phyloP scores from a whole-genome alignment of 2,329 filamentous ascomycete genomes.

The Aspergillus ochraceoroseus region DNA sequence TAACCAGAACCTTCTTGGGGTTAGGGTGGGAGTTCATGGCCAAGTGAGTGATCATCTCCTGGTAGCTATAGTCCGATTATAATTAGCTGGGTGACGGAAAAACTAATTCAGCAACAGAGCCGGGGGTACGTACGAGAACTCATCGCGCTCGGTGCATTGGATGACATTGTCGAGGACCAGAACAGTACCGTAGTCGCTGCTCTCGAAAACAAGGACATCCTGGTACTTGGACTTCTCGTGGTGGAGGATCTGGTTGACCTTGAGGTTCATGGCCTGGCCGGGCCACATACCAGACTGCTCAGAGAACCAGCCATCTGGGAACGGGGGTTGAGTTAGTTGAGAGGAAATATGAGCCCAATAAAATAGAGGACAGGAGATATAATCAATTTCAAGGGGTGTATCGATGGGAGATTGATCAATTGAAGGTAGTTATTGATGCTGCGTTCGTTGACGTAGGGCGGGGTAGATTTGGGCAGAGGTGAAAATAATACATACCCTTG shows the following conservation, averaged over 20 bases:
- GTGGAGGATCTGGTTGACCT: slow-evolving; percentile 95
- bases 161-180: slow-evolving; percentile 98
- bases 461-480: slow-evolving; percentile 18
- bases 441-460: slow-evolving; percentile 9
- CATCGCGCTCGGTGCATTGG: slow-evolving; percentile 96
- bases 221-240: slow-evolving; percentile 99
- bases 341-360: not conserved
- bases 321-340: slow-evolving; percentile 15
- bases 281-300: slow-evolving; percentile 99
- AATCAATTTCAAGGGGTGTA: not conserved
- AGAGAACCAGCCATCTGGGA: slow-evolving; percentile 97
- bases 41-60: slow-evolving; percentile 99
- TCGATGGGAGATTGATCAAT: slow-evolving; percentile 4
- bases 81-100: not conserved
- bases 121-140: slow-evolving; percentile 67
- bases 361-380: not conserved
- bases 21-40: slow-evolving; percentile 98
- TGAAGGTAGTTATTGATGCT: not conserved
- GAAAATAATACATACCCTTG: slow-evolving; percentile 54
- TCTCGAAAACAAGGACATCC: slow-evolving; percentile 98
- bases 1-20: slow-evolving; percentile 97
- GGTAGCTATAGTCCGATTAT: slow-evolving; percentile 55
- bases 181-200: slow-evolving; percentile 91
- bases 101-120: not conserved
- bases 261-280: slow-evolving; percentile 96